Evolutionary conservation across 2,329 filamentous ascomycete species (phyloP).

Genomic region (Rutstroemia sydowiana): DNA sequence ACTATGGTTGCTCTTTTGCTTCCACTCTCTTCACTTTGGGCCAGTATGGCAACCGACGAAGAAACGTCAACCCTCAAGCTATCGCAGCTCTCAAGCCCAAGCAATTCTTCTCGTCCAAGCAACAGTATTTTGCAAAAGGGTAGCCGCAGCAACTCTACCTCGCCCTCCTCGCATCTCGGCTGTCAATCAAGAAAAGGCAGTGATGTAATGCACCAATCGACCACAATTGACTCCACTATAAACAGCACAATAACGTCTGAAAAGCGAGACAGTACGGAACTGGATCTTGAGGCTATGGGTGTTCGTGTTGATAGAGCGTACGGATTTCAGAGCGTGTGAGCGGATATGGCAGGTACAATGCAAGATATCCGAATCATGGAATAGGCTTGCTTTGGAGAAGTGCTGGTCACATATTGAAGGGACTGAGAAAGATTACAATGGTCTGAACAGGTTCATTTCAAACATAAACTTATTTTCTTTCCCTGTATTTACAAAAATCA

Average conservation of each 20-base stretch:
- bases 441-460: background rate
- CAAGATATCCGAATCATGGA: background rate
- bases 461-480: background rate
- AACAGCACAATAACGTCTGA: background rate
- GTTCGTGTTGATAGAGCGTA: conserved; percentile 23
- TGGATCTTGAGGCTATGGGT: conserved; percentile 25
- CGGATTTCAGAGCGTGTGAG: conserved; percentile 15
- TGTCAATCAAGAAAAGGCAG: conserved; percentile 15
- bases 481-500: too few relatives aligned
- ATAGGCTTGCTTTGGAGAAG: background rate
- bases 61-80: conserved; percentile 17
- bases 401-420: background rate
- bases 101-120: background rate
- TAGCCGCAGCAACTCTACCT: conserved; percentile 11
- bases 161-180: conserved; percentile 1
- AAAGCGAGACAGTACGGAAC: conserved; percentile 23
- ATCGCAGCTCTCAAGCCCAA: conserved; percentile 4
- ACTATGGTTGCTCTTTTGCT: conserved; percentile 56
- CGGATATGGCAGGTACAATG: background rate
- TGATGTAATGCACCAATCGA: conserved; percentile 8
- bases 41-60: conserved; percentile 29
- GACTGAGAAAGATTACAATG: background rate
- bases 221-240: conserved; percentile 13
- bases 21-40: conserved; percentile 62
- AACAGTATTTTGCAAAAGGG: conserved; percentile 8